These are phyloP conservation scores for Puccinia novopanici DNA, from an alignment of 1,284 basidiomycete species.

Conservation along the genomic window DNA sequence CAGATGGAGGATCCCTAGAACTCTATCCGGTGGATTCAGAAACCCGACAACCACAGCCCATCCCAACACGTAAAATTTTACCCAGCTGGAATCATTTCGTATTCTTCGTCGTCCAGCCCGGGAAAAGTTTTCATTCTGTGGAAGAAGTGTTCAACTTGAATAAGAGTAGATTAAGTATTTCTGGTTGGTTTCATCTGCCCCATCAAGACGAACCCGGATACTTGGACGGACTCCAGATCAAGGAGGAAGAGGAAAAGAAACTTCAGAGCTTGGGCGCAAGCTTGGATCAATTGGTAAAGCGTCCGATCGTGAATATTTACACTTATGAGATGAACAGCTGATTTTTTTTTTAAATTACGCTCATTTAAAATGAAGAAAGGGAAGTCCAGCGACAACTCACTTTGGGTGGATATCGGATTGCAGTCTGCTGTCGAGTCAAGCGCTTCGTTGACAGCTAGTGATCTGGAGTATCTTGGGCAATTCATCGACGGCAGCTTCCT, in stretches of 20 bases:
- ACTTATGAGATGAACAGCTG: not conserved
- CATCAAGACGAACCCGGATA: conserved; percentile 37
- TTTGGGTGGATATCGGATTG: conserved; percentile 13
- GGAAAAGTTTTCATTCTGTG: conserved; percentile 92
- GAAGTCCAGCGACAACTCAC: conserved; percentile 19
- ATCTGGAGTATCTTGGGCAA: conserved; percentile 59
- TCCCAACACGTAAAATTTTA: conserved; percentile 69
- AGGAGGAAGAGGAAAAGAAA: conserved; percentile 35
- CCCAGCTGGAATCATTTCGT: conserved; percentile 96
- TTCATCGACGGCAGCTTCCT: conserved; percentile 92
- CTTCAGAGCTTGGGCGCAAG: conserved; percentile 45
- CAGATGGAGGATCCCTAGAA: conserved; percentile 86
- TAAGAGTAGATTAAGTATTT: conserved; percentile 73
- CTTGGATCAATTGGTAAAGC: conserved; percentile 50
- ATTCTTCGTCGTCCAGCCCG: conserved; percentile 78
- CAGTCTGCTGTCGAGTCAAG: not conserved
- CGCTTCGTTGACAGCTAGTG: conserved; percentile 31
- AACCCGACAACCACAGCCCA: conserved; percentile 59
- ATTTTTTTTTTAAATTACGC: conserved; percentile 1
- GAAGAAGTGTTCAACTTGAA: conserved; percentile 87
- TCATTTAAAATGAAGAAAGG: conserved; percentile 31
- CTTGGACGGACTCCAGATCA: conserved; percentile 18
- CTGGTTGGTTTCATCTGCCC: conserved; percentile 70
- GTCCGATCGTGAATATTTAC: too few species aligned
- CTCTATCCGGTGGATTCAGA: conserved; percentile 70